Evolutionary conservation across 2,329 filamentous ascomycete genomes (phyloP), one percentile per base, ranked within the genome.

Genomic region (Pyricularia pennisetigena): DNA sequence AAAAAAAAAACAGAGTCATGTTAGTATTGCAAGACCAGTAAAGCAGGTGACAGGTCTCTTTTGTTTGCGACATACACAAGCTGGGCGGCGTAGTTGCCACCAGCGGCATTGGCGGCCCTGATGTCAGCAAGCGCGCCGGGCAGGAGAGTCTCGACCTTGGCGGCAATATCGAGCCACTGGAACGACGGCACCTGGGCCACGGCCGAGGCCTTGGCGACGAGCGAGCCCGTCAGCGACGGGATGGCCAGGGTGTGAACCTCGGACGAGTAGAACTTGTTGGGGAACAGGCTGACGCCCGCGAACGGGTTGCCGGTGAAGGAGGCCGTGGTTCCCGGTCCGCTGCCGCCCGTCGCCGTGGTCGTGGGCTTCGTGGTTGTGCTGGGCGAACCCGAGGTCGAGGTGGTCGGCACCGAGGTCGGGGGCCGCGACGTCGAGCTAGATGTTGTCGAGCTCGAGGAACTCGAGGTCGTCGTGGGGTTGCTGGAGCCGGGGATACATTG

Each of bases 391-490:
- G 29, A 26, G 1, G 66, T 67, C 4, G 30, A 49, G 10, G 59
- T 67, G 90, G 73, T 92, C 90, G 65, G 92, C 92, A 75, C 92
- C 90, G 68, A 90, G 82, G 77, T 91, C 92, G 78, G 91, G 87
- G 79, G 78, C 78, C 3, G 82, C 84, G 69, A 75, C 80, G 71
- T 78, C 76, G 28, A 82, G 74, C 32, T 41, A 8, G 32, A 41
- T 2, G 68, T 84, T 81, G 16, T 82, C 80, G 16, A 79, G 74
- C 7, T 76, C 90, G 66, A 92, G 92, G 75, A 90, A 81, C 77
- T 91, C 92, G 78, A 91, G 87, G 79, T 78, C 78, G 3, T 82
- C 83, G 69, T 75, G 81, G 71, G 77, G 77, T 24, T 82, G 74
- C 68, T 84, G 81, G 20, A 82, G 79, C 20, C 79, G 74, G 8